These are phyloP conservation scores for Benincasa hispida DNA, from an alignment of 306 rosid genomes.

Conservation along the genomic window DNA sequence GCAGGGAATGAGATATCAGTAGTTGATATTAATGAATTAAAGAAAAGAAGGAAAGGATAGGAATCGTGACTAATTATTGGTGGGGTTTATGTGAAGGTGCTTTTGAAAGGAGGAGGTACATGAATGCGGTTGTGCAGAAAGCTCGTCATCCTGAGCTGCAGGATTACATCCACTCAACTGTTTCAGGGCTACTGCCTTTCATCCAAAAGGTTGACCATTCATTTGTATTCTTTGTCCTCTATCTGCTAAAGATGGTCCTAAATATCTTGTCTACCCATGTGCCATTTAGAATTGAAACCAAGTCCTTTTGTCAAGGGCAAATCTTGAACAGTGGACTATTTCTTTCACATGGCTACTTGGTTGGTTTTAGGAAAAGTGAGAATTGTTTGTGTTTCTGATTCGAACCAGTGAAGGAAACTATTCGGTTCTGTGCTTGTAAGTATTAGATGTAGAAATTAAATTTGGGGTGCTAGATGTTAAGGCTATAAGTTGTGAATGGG, in stretches of 20 bases:
- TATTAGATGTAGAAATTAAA: neutral
- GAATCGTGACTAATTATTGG: neutral
- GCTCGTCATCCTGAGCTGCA: slow-evolving; percentile 74
- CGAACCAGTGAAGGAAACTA: neutral
- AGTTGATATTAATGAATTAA: neutral
- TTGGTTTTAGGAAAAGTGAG: neutral
- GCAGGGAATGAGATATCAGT: neutral
- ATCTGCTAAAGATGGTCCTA: neutral
- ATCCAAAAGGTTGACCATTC: slow-evolving; percentile 44
- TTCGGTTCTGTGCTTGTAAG: neutral
- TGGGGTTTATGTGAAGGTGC: slow-evolving; percentile 45
- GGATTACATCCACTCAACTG: slow-evolving; percentile 68
- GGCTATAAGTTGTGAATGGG: neutral
- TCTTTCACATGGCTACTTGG: neutral
- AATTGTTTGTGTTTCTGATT: neutral
- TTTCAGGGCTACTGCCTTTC: slow-evolving; percentile 61
- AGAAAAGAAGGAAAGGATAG: neutral
- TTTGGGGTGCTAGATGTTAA: neutral
- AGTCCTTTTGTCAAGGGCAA: neutral
- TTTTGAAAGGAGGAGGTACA: slow-evolving; percentile 75
- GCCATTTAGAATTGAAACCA: slow-evolving; percentile 2
- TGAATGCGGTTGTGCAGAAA: slow-evolving; percentile 77
- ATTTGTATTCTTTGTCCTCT: neutral
- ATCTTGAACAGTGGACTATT: neutral
- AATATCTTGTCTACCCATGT: neutral